A percentile compares a stretch with the other conserved stretches of the same genome.
Conservation (phyloP, 164 flowering plant species). For the Paratinospora sagittata region DNA sequence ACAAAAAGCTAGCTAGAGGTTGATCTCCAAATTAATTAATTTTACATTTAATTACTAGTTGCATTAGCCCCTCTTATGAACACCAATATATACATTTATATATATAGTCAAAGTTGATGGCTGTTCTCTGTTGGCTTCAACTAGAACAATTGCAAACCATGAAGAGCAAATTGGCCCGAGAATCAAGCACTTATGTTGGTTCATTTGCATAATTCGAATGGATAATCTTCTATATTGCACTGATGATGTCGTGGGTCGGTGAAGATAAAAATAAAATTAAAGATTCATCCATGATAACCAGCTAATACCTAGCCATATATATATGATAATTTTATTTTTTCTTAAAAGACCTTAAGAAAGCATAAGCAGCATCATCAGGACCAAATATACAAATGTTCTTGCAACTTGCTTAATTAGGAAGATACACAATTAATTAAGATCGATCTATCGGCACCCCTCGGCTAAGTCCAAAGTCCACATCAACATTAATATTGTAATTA, state of each 20-base stretch:
- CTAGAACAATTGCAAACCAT: not conserved
- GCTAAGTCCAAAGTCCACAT: not conserved
- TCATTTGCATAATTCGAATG: not conserved
- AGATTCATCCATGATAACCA: not conserved
- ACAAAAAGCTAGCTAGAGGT: too few species aligned
- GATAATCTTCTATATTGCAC: constrained; percentile 4
- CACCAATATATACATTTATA: too few species aligned
- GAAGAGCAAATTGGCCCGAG: too few species aligned
- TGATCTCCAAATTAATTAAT: too few species aligned
- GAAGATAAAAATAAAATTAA: not conserved
- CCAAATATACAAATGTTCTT: not conserved
- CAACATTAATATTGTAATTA: too few species aligned
- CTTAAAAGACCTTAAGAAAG: not conserved
- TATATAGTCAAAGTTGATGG: not conserved
- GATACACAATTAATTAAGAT: not conserved
- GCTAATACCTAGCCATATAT: too few species aligned
- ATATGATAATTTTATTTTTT: not conserved
- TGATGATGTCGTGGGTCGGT: constrained; percentile 3
- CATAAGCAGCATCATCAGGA: not conserved
- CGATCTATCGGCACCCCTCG: not conserved
- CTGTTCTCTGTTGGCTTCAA: not conserved
- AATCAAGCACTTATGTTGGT: not conserved
- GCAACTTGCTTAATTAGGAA: not conserved
- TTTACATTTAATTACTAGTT: too few species aligned
- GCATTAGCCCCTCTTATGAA: too few species aligned